Conservation (phyloP, 169 alveolate genomes). For the Plasmodium falciparum region DNA sequence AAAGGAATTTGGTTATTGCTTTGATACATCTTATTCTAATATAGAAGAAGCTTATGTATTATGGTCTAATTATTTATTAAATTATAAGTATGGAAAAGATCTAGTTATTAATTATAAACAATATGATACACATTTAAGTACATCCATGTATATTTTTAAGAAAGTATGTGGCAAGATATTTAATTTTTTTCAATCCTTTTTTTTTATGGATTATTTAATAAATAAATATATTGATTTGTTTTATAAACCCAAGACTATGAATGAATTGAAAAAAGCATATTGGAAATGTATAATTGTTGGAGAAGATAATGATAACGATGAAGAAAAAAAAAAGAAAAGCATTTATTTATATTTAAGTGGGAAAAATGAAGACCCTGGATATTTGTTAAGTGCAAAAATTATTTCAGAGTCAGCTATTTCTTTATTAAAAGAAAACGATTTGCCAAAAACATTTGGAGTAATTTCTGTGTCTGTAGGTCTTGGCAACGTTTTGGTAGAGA, state of each 20-base stretch:
- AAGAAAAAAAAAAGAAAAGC: slow-evolving; percentile 1
- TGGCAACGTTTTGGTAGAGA: slow-evolving; percentile 28
- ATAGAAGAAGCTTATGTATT: slow-evolving; percentile 62
- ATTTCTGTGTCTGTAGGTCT: slow-evolving; percentile 66
- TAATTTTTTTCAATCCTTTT: slow-evolving; percentile 10
- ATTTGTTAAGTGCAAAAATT: slow-evolving; percentile 52
- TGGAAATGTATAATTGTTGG: slow-evolving; percentile 57
- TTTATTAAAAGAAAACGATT: slow-evolving; percentile 10
- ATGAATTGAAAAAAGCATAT: slow-evolving; percentile 34
- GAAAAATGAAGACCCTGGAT: slow-evolving; percentile 74
- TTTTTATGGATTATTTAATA: slow-evolving; percentile 9
- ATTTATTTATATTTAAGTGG: slow-evolving; percentile 31
- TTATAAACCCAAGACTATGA: slow-evolving; percentile 39
- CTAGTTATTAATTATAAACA: slow-evolving; percentile 37
- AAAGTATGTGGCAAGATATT: neutral
- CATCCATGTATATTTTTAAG: slow-evolving; percentile 21
- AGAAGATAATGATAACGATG: slow-evolving; percentile 9
- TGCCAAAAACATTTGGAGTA: slow-evolving; percentile 32
- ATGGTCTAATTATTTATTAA: slow-evolving; percentile 72
- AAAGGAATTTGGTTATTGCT: slow-evolving; percentile 70
- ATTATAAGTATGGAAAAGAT: slow-evolving; percentile 65
- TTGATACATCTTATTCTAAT: slow-evolving; percentile 35
- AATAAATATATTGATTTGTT: slow-evolving; percentile 31
- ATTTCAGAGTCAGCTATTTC: slow-evolving; percentile 57
- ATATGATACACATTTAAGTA: slow-evolving; percentile 38